phyloP scores from a whole-genome alignment of 1,139 yeast species.

The Candida dubliniensis region DNA sequence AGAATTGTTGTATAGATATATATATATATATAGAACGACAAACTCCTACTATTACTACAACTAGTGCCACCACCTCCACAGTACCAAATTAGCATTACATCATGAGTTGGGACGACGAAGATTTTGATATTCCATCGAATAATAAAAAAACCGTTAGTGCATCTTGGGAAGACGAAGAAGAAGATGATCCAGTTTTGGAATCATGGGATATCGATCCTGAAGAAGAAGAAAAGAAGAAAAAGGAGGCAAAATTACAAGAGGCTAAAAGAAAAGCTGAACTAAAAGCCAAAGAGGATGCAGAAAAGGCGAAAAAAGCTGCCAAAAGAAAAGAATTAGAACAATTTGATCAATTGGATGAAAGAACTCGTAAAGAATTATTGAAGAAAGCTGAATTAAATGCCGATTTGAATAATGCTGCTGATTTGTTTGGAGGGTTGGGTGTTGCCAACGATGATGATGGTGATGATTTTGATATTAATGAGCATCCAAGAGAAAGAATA shows the following conservation, averaged over 20 bases:
- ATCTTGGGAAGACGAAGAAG: conserved; percentile 85
- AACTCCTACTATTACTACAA: not conserved
- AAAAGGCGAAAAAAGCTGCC: conserved; percentile 40
- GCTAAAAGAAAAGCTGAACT: conserved; percentile 40
- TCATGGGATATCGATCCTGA: conserved; percentile 88
- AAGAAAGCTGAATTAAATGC: conserved; percentile 78
- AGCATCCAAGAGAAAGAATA: conserved; percentile 64
- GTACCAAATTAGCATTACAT: not conserved
- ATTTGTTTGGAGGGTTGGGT: conserved; percentile 81
- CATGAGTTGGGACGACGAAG: conserved; percentile 83
- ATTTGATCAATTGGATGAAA: conserved; percentile 63
- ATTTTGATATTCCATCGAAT: conserved; percentile 68
- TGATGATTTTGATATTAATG: conserved; percentile 36
- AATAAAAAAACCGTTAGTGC: conserved; percentile 48
- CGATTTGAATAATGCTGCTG: conserved; percentile 91
- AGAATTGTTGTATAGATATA: not conserved
- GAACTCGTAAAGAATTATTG: conserved; percentile 68
- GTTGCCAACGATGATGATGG: conserved; percentile 49
- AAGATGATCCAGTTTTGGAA: conserved; percentile 64
- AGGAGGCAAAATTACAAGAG: conserved; percentile 44
- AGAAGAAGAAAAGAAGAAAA: conserved; percentile 52
- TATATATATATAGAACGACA: not conserved
- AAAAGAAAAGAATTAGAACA: conserved; percentile 42
- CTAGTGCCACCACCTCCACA: too few species aligned
- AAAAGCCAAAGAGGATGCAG: conserved; percentile 42